Evolutionary conservation across 2,329 filamentous ascomycete species (phyloP).

Genomic region (Ophiostoma fasciatum): DNA sequence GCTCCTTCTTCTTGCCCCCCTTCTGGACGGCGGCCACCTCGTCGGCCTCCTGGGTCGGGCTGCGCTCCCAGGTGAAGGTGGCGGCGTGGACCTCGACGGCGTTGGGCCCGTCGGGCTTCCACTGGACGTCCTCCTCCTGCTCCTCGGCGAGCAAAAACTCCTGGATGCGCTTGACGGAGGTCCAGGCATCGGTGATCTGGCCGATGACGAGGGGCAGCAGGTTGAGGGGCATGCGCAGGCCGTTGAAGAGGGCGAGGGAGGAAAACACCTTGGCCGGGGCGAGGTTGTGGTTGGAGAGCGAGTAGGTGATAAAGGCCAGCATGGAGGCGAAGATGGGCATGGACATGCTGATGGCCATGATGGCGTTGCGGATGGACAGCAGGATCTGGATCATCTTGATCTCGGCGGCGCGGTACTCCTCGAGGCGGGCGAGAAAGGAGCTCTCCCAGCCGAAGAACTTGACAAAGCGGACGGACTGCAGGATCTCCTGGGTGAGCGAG

Average conservation of each 20-base stretch:
- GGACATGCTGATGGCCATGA: slow-evolving; percentile 71
- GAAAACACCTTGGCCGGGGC: slow-evolving; percentile 75
- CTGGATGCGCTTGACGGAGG: slow-evolving; percentile 71
- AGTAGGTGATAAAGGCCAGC: slow-evolving; percentile 80
- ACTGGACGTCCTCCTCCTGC: slow-evolving; percentile 51
- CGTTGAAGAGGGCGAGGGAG: slow-evolving; percentile 86
- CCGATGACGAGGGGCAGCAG: slow-evolving; percentile 77
- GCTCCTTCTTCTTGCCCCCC: slow-evolving; percentile 21
- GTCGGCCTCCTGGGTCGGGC: slow-evolving; percentile 38
- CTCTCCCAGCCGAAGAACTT: slow-evolving; percentile 96
- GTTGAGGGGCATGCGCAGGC: slow-evolving; percentile 78
- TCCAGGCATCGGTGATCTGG: slow-evolving; percentile 79
- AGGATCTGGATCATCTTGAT: slow-evolving; percentile 74
- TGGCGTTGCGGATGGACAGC: slow-evolving; percentile 68
- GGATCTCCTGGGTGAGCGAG: slow-evolving; percentile 78
- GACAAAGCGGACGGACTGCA: slow-evolving; percentile 84
- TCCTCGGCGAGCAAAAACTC: slow-evolving; percentile 83
- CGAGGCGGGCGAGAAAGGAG: slow-evolving; percentile 65
- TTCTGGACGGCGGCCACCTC: slow-evolving; percentile 31
- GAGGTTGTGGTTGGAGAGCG: slow-evolving; percentile 50
- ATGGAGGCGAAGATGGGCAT: slow-evolving; percentile 91
- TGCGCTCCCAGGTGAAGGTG: slow-evolving; percentile 77
- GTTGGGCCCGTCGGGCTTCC: slow-evolving; percentile 41
- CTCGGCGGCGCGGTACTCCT: slow-evolving; percentile 58
- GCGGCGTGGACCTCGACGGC: slow-evolving; percentile 60